These are phyloP conservation scores for Ustulina deusta DNA, from an alignment of 2,329 filamentous ascomycete genomes.

Conservation along the genomic window DNA sequence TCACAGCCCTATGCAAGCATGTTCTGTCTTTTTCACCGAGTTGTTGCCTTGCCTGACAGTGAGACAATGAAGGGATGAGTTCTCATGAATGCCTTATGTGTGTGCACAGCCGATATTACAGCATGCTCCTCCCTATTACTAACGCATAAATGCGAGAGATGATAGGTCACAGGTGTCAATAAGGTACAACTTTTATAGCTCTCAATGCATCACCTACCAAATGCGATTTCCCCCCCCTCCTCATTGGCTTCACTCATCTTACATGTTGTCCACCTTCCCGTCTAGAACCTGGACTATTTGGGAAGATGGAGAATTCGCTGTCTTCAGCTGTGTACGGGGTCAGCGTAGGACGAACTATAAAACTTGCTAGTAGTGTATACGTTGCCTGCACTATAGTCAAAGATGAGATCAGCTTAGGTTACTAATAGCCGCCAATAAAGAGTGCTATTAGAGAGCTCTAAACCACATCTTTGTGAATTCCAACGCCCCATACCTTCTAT, in stretches of 20 bases:
- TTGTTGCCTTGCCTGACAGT: no score
- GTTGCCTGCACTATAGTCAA: neutral
- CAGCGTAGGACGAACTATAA: slow-evolving; percentile 77
- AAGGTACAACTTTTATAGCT: slow-evolving; percentile 1
- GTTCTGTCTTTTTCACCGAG: no score
- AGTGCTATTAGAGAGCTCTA: slow-evolving; percentile 89
- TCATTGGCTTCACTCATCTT: slow-evolving; percentile 19
- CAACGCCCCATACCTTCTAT: slow-evolving; percentile 88
- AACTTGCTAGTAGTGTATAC: slow-evolving; percentile 10
- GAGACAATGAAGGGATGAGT: no score
- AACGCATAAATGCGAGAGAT: neutral
- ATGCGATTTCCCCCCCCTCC: slow-evolving; percentile 1
- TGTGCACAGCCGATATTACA: no score
- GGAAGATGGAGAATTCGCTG: no score
- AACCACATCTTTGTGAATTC: slow-evolving; percentile 92
- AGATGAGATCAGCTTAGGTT: slow-evolving; percentile 71
- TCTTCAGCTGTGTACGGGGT: no score
- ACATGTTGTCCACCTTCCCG: no score
- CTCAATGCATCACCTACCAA: slow-evolving; percentile 9
- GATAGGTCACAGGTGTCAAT: neutral
- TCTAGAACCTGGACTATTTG: no score
- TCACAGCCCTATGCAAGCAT: no score
- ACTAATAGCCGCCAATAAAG: slow-evolving; percentile 83
- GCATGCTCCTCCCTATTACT: no score
- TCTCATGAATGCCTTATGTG: no score